Percentiles rank a stretch among this genome's conserved stretches.
Evolutionary conservation across 2,329 filamentous ascomycete genomes (phyloP).

Genomic region (Neodidymelliopsis sp.): DNA sequence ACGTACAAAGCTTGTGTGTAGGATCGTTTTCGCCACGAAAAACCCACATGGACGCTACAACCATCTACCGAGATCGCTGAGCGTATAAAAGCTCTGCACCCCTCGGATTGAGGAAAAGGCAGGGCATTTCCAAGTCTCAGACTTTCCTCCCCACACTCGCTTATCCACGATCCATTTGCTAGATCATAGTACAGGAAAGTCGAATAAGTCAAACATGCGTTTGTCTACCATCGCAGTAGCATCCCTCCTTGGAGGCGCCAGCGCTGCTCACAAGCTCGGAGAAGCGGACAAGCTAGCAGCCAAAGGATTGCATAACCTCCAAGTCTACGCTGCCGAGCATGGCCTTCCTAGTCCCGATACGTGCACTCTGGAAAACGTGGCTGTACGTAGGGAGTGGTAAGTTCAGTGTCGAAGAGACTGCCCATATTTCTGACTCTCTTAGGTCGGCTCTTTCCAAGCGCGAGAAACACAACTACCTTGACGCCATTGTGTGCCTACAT

Average conservation of each 20-base stretch:
- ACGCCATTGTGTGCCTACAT: conserved; percentile 39
- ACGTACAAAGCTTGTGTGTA: conserved; percentile 2
- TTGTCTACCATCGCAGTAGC: conserved; percentile 19
- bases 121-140: neutral
- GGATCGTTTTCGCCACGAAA: conserved; percentile 1
- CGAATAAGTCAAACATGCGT: conserved; percentile 25
- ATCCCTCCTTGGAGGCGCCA: conserved; percentile 23
- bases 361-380: conserved; percentile 50
- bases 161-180: neutral
- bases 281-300: conserved; percentile 43
- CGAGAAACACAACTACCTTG: conserved; percentile 40
- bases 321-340: conserved; percentile 28
- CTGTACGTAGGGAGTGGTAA: conserved; percentile 55
- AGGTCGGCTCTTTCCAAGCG: conserved; percentile 30
- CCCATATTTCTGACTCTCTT: neutral
- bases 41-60: neutral
- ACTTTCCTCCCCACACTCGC: neutral
- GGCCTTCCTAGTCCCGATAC: conserved; percentile 30
- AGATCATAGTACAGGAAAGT: neutral
- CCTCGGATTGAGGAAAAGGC: neutral
- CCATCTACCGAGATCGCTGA: neutral
- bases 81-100: conserved; percentile 6
- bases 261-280: conserved; percentile 26
- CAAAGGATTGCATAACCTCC: conserved; percentile 44
- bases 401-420: neutral